A percentile compares a stretch with the other conserved stretches of the same genome.
phyloP scores from a whole-genome alignment of 495 filamentous ascomycete species.

The Tuber umbilicatum region DNA sequence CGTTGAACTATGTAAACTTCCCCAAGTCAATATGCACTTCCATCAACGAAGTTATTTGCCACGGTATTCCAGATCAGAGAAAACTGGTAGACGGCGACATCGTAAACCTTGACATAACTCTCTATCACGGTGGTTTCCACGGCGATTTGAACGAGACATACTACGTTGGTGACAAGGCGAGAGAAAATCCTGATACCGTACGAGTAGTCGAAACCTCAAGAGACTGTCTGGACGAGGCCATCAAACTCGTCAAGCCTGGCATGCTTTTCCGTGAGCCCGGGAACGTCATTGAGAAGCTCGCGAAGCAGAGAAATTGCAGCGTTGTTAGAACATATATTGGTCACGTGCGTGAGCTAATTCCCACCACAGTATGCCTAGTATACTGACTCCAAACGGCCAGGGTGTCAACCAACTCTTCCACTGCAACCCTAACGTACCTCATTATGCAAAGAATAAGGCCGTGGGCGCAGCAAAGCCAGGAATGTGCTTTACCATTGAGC shows the following conservation, averaged over 20 bases:
- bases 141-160: slow-evolving; percentile 90
- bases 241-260: slow-evolving; percentile 77
- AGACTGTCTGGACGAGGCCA: slow-evolving; percentile 74
- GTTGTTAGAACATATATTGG: slow-evolving; percentile 87
- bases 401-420: slow-evolving; percentile 84
- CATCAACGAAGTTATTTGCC: slow-evolving; percentile 91
- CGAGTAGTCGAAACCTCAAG: slow-evolving; percentile 78
- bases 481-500: slow-evolving; percentile 92
- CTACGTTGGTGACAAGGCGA: slow-evolving; percentile 73
- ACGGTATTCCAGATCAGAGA: slow-evolving; percentile 80
- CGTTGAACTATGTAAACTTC: slow-evolving; percentile 92
- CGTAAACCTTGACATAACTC: slow-evolving; percentile 78
- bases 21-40: slow-evolving; percentile 98
- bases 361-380: not conserved
- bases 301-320: slow-evolving; percentile 68
- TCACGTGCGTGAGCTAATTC: slow-evolving; percentile 45
- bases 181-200: slow-evolving; percentile 67
- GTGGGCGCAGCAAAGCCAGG: slow-evolving; percentile 77
- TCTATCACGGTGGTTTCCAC: slow-evolving; percentile 83
- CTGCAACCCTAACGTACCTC: slow-evolving; percentile 73
- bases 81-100: slow-evolving; percentile 78
- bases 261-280: slow-evolving; percentile 79
- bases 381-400: not conserved
- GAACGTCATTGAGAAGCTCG: slow-evolving; percentile 76
- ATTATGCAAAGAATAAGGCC: slow-evolving; percentile 87